These are phyloP conservation scores for Crithidia fasciculata DNA, from an alignment of 208 protist species.

Conservation along the genomic window DNA sequence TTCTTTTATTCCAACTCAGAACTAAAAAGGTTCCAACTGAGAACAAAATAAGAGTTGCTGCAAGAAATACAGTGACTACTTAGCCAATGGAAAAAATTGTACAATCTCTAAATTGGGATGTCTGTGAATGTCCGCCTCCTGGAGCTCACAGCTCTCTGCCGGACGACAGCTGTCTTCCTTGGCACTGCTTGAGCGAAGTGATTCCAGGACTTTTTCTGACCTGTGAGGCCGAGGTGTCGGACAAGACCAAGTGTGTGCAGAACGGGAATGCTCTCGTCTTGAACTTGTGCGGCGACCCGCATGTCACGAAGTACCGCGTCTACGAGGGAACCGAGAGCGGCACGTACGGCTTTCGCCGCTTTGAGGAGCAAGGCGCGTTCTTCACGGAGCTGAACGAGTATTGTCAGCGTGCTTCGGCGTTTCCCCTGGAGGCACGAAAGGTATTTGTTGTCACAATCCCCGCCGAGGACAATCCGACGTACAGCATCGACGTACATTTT, in stretches of 20 bases:
- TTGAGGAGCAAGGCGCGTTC: slow-evolving; percentile 56
- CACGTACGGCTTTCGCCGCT: slow-evolving; percentile 28
- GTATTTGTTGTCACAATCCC: slow-evolving; percentile 75
- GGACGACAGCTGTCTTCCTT: slow-evolving; percentile 42
- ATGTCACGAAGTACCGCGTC: slow-evolving; percentile 62
- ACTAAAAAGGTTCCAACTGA: too few relatives aligned
- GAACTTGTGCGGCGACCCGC: slow-evolving; percentile 59
- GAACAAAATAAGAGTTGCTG: neutral
- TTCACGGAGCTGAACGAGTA: slow-evolving; percentile 52
- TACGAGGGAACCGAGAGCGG: slow-evolving; percentile 36
- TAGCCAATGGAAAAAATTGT: slow-evolving; percentile 25
- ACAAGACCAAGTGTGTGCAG: slow-evolving; percentile 37
- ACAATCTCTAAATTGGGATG: slow-evolving; percentile 44
- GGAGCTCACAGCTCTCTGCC: slow-evolving; percentile 35
- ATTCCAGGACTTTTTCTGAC: slow-evolving; percentile 78
- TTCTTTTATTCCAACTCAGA: too few relatives aligned
- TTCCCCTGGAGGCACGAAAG: slow-evolving; percentile 31
- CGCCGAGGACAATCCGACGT: slow-evolving; percentile 73
- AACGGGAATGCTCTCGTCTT: slow-evolving; percentile 67
- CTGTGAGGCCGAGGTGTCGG: slow-evolving; percentile 56
- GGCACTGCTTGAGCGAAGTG: slow-evolving; percentile 77
- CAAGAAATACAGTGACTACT: neutral
- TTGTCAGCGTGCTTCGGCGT: slow-evolving; percentile 19
- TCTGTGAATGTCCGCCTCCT: slow-evolving; percentile 26
- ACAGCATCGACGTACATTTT: slow-evolving; percentile 78